Conservation (phyloP, 768 basidiomycete genomes). For the Termitomyces eurrhizus region DNA sequence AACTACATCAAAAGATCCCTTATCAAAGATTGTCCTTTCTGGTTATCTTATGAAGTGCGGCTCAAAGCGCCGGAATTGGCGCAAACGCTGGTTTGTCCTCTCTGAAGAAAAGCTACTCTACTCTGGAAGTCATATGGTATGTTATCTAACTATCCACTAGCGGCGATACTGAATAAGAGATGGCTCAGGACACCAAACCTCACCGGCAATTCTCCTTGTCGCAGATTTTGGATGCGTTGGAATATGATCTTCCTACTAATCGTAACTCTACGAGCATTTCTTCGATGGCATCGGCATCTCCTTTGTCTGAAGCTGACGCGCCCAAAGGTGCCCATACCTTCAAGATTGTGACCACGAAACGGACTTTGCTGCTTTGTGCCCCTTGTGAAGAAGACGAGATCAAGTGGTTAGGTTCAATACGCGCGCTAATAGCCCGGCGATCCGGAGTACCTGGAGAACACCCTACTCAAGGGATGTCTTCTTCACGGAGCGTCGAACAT, state of each 20-base stretch:
- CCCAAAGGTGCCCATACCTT: conserved; percentile 63
- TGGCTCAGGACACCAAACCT: conserved; percentile 76
- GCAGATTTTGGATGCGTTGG: conserved; percentile 88
- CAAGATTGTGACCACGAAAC: conserved; percentile 95
- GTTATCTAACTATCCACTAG: conserved; percentile 20
- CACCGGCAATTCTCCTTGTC: conserved; percentile 83
- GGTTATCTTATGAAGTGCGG: conserved; percentile 98
- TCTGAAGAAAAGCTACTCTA: conserved; percentile 86
- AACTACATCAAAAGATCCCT: conserved; percentile 41
- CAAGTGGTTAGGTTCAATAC: conserved; percentile 93
- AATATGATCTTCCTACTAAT: conserved; percentile 65
- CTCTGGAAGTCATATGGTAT: conserved; percentile 92
- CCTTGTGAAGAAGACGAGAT: conserved; percentile 98
- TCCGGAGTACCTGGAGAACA: conserved; percentile 49
- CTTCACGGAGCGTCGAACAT: conserved; percentile 15
- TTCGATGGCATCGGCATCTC: conserved; percentile 23
- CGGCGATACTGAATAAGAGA: not conserved
- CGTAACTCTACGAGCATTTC: conserved; percentile 40
- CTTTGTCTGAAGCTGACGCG: conserved; percentile 38
- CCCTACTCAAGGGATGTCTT: conserved; percentile 22
- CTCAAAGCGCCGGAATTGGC: conserved; percentile 89
- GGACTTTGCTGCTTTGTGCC: conserved; percentile 84
- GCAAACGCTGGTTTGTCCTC: conserved; percentile 97
- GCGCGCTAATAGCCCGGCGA: conserved; percentile 82
- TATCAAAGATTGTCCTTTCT: conserved; percentile 75